Evolutionary conservation across 1,139 yeast species (phyloP).

Genomic region (Saccharomycopsis phalli): DNA sequence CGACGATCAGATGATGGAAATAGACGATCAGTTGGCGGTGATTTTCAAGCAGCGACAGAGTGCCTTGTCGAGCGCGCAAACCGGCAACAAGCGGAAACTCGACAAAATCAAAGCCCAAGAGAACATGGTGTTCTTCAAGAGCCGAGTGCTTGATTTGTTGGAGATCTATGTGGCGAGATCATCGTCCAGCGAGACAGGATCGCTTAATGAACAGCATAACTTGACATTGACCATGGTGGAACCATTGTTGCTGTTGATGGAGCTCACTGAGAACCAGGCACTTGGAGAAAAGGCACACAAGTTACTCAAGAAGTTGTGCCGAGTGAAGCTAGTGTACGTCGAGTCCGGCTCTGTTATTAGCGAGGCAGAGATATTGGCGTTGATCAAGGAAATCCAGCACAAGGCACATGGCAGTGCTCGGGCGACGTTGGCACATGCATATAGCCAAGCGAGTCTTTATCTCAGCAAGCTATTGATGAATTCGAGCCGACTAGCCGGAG

Average conservation of each 20-base stretch:
- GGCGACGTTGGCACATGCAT: slow-evolving; percentile 3
- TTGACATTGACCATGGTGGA: slow-evolving; percentile 37
- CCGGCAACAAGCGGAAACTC: slow-evolving; percentile 60
- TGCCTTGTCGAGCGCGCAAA: slow-evolving; percentile 39
- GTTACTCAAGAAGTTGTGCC: slow-evolving; percentile 59
- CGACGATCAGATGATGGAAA: slow-evolving; percentile 95
- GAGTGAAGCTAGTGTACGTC: slow-evolving; percentile 28
- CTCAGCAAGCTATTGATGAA: slow-evolving; percentile 13
- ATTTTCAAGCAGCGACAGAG: slow-evolving; percentile 78
- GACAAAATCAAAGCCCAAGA: slow-evolving; percentile 73
- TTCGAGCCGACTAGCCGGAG: too few species aligned
- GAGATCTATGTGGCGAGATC: slow-evolving; percentile 48
- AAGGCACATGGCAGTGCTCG: neutral
- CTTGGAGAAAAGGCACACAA: slow-evolving; percentile 72
- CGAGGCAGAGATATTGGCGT: neutral
- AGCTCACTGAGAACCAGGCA: slow-evolving; percentile 57
- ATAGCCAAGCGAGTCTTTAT: slow-evolving; percentile 9
- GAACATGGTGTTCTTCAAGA: slow-evolving; percentile 71
- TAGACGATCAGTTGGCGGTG: slow-evolving; percentile 74
- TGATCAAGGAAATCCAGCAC: neutral
- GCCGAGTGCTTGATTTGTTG: slow-evolving; percentile 66
- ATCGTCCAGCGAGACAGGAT: slow-evolving; percentile 1
- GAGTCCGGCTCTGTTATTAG: neutral
- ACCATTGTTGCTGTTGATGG: slow-evolving; percentile 55
- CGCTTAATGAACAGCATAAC: slow-evolving; percentile 10